These are phyloP conservation scores for Irpex rosettiformis DNA, from an alignment of 1,284 basidiomycete species.

Conservation along the genomic window DNA sequence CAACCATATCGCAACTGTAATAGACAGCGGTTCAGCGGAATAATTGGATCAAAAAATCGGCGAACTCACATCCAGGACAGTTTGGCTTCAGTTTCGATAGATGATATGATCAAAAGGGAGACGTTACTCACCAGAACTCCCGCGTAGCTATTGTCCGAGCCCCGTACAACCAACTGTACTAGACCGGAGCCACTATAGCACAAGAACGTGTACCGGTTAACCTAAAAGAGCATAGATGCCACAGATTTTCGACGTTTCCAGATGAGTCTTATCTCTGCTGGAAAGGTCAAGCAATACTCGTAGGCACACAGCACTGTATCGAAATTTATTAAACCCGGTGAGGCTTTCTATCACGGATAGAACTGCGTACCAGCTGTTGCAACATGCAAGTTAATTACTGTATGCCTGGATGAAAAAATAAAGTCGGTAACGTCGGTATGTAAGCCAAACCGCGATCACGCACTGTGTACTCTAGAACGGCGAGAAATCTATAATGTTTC, in stretches of 20 bases:
- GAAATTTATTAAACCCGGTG: not conserved
- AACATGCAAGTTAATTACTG: not conserved
- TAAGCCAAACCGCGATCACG: too few relatives aligned
- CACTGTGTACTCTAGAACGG: too few relatives aligned
- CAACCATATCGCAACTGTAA: not conserved
- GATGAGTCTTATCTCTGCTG: not conserved
- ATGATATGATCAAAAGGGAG: not conserved
- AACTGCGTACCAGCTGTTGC: not conserved
- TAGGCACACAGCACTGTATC: not conserved
- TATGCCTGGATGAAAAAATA: not conserved
- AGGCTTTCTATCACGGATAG: not conserved
- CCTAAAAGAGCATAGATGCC: not conserved
- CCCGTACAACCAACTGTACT: not conserved
- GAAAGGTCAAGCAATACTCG: conserved; percentile 1
- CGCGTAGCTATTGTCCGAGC: not conserved
- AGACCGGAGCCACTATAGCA: not conserved
- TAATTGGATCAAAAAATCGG: not conserved
- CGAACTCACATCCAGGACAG: not conserved
- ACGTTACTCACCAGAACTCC: not conserved
- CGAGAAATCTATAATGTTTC: too few relatives aligned
- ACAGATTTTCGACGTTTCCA: not conserved
- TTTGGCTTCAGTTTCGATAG: not conserved
- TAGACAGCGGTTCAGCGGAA: not conserved
- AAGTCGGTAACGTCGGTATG: too few relatives aligned
- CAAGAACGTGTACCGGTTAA: not conserved